Evolutionary conservation across 345 rosid genomes (phyloP), one percentile per base, ranked within the genome.

Genomic region (Gossypium turneri): DNA sequence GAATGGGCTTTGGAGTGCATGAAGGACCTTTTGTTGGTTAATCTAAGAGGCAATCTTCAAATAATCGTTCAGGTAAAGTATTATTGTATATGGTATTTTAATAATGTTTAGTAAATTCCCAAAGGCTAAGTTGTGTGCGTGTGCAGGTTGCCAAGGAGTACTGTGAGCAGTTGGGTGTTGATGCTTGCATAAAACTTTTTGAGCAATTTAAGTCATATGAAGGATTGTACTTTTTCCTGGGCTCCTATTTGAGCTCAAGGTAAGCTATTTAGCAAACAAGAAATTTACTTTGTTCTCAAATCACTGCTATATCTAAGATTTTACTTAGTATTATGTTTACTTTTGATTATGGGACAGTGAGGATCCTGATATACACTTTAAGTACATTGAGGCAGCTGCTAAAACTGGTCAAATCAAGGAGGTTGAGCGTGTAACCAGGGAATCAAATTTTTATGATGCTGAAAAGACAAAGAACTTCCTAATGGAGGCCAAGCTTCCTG

Each of bases 1-100:
- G 99, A 96, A 67, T 96, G 99, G 99, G 99, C 97, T 76, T 82
- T 96, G 85, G 99, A 96, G 84, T 96, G 99, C 90, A 96, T 96
- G 98, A 96, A 93, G 84, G 99, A 96, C 82, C 98, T 96, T 74
- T 77, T 93, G 67, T 82, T 96, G 78, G 98, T 92, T 77, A 96
- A 96, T 81, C 82, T 90, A 66, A 87, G 99, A 68, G 99, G 88
- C 81, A 96, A 96, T 79, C 95, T 96, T 77, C 99, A 96, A 87
- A 96, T 96, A 80, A 96, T 96, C 41, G 99, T 96, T 79, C 99
- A 96, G 92, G 97, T 87, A 80, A 15, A 58, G 65, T 9, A 43
- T 34, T 81, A 65, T 73, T 75, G 63, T 77, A 45, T 27, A 4
- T 72, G 72, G 62, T 75, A 47, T 73, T 72, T 34, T 48, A 70